Evolutionary conservation across 257 asterid genomes (phyloP).

Genomic region (Nicotiana undulata): DNA sequence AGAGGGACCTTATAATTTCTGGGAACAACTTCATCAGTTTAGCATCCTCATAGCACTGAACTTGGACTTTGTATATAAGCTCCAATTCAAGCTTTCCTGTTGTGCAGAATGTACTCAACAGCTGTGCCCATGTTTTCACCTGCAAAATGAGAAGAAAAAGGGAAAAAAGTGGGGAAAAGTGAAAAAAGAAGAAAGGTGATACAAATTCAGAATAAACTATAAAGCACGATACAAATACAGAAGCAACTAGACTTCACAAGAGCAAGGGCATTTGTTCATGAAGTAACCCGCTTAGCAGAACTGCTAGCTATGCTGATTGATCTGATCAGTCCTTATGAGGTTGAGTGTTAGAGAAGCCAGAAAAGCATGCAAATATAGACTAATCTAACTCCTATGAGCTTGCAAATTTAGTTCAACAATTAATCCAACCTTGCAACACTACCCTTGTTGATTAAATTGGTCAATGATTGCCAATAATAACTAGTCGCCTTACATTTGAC

Average conservation of each 20-base stretch:
- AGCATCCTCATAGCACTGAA: constrained; percentile 95
- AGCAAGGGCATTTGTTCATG: neutral
- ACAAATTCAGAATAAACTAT: neutral
- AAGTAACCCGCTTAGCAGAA: neutral
- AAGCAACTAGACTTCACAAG: neutral
- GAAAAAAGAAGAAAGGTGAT: neutral
- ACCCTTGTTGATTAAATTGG: neutral
- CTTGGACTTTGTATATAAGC: constrained; percentile 89
- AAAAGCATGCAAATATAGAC: neutral
- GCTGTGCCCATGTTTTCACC: constrained; percentile 77
- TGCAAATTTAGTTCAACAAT: neutral
- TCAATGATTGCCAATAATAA: too few relatives aligned
- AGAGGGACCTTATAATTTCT: constrained; percentile 83
- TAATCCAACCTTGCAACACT: neutral
- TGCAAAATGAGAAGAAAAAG: neutral
- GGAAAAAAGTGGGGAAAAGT: neutral
- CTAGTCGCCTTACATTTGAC: neutral
- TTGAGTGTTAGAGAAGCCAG: neutral
- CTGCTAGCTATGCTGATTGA: neutral
- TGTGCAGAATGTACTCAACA: constrained; percentile 79
- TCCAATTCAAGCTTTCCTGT: constrained; percentile 85
- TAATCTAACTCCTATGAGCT: neutral
- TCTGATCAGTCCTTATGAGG: neutral
- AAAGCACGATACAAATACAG: neutral
- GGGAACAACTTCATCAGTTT: constrained; percentile 94